Conservation (phyloP, 257 asterid genomes). For the Penstemon eatonii region DNA sequence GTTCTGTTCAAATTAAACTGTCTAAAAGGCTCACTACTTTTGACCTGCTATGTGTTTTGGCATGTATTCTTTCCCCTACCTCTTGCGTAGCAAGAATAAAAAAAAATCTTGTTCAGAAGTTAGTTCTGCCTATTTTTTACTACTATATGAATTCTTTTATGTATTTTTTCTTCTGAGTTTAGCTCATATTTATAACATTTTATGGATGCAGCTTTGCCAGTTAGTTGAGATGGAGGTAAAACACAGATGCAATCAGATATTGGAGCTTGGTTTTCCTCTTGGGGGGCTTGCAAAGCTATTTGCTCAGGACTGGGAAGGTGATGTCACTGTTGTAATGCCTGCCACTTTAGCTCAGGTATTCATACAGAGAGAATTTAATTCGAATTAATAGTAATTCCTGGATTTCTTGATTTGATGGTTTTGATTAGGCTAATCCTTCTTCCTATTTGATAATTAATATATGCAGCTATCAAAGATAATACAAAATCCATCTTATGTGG, state of each 20-base stretch:
- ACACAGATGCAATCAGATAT: conserved; percentile 82
- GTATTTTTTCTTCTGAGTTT: too few relatives aligned
- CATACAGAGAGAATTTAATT: too few relatives aligned
- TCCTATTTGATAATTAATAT: not conserved
- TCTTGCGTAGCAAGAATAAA: too few relatives aligned
- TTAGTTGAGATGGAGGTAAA: conserved; percentile 96
- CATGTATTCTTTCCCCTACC: too few relatives aligned
- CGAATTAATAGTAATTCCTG: too few relatives aligned
- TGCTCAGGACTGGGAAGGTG: conserved; percentile 99
- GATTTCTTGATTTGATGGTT: too few relatives aligned
- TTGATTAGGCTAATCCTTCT: not conserved
- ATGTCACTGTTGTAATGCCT: conserved; percentile 94
- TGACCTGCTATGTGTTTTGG: too few relatives aligned
- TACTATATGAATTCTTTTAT: too few relatives aligned
- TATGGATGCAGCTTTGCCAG: conserved; percentile 68
- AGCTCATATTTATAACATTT: not conserved
- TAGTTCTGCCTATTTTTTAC: too few relatives aligned
- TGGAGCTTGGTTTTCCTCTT: conserved; percentile 92
- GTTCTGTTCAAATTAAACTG: too few relatives aligned
- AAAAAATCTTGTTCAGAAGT: too few relatives aligned
- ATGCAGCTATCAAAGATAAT: conserved; percentile 74
- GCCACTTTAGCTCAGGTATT: conserved; percentile 94
- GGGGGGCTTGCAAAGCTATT: conserved; percentile 86
- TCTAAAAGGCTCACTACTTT: too few relatives aligned
- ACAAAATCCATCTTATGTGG: conserved; percentile 84